Percentiles rank a stretch among this genome's conserved stretches.
Conservation (phyloP, 768 basidiomycete species). For the Pisolithus microcarpus region DNA sequence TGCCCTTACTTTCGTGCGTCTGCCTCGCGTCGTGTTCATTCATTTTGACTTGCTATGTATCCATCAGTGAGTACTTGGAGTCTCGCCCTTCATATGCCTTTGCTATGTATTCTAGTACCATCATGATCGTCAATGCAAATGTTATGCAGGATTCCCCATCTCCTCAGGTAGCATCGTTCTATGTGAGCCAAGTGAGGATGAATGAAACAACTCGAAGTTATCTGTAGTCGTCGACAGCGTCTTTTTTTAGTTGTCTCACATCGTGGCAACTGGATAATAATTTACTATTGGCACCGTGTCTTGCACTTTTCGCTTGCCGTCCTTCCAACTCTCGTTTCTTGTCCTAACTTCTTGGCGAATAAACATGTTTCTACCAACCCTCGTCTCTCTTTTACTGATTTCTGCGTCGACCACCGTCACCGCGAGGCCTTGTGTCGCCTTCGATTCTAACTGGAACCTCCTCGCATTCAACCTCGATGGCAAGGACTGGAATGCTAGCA, state of each 20-base stretch:
- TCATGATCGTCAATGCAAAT: not conserved
- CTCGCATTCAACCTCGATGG: slow-evolving; percentile 79
- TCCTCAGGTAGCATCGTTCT: not conserved
- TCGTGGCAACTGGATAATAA: too few species aligned
- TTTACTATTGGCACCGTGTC: too few species aligned
- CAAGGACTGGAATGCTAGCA: slow-evolving; percentile 78
- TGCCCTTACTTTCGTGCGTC: slow-evolving; percentile 86
- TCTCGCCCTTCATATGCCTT: not conserved
- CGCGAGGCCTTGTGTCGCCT: slow-evolving; percentile 61
- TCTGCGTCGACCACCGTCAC: slow-evolving; percentile 28
- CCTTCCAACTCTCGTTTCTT: not conserved
- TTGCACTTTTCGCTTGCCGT: not conserved
- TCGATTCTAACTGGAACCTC: slow-evolving; percentile 77
- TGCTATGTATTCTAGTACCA: slow-evolving; percentile 1
- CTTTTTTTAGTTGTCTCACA: too few species aligned
- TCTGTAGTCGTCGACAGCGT: too few species aligned
- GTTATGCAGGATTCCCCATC: not conserved
- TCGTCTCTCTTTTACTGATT: slow-evolving; percentile 50
- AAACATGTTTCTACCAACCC: slow-evolving; percentile 34
- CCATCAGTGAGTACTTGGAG: not conserved
- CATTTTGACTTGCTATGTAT: not conserved
- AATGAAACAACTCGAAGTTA: too few species aligned
- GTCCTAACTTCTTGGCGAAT: slow-evolving; percentile 1
- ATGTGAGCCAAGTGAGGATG: not conserved
- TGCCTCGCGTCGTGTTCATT: not conserved